Conservation (phyloP, 345 rosid genomes). For the Bruguiera parviflora region DNA sequence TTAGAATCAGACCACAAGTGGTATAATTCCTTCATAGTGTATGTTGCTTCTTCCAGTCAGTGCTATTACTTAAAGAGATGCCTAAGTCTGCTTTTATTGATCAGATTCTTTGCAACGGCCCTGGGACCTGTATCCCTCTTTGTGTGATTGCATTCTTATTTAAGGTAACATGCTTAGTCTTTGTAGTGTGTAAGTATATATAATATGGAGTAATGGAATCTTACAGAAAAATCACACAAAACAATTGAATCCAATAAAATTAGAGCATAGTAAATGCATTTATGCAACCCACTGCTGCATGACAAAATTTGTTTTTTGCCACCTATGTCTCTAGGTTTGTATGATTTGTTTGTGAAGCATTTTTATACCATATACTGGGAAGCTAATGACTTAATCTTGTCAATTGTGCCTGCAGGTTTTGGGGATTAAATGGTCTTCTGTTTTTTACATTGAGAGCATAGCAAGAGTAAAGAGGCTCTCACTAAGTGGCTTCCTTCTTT, state of each 20-base stretch:
- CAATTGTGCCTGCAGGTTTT: slow-evolving; percentile 46
- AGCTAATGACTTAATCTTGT: too few relatives aligned
- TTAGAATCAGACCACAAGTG: slow-evolving; percentile 81
- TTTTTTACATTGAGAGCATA: slow-evolving; percentile 85
- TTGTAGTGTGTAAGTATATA: not conserved
- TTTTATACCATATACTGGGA: too few relatives aligned
- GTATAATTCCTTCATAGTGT: slow-evolving; percentile 35
- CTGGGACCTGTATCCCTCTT: slow-evolving; percentile 91
- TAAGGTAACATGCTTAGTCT: slow-evolving; percentile 45
- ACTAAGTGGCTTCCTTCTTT: slow-evolving; percentile 77
- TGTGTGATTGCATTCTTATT: slow-evolving; percentile 73
- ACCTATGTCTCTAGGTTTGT: too few relatives aligned
- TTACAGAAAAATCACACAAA: too few relatives aligned
- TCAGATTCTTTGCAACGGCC: slow-evolving; percentile 92
- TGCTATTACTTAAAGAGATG: not conserved
- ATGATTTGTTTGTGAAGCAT: too few relatives aligned
- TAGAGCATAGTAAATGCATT: too few relatives aligned
- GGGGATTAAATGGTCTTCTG: slow-evolving; percentile 80
- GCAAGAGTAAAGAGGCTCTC: slow-evolving; percentile 89
- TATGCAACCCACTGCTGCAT: too few relatives aligned
- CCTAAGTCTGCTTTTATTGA: not conserved
- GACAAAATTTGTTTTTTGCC: too few relatives aligned
- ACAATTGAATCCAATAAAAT: too few relatives aligned
- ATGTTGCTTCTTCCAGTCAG: not conserved
- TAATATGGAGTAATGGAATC: too few relatives aligned